These are phyloP conservation scores for Cyclotella baltica DNA, from an alignment of 108 stramenopile genomes.

Conservation along the genomic window DNA sequence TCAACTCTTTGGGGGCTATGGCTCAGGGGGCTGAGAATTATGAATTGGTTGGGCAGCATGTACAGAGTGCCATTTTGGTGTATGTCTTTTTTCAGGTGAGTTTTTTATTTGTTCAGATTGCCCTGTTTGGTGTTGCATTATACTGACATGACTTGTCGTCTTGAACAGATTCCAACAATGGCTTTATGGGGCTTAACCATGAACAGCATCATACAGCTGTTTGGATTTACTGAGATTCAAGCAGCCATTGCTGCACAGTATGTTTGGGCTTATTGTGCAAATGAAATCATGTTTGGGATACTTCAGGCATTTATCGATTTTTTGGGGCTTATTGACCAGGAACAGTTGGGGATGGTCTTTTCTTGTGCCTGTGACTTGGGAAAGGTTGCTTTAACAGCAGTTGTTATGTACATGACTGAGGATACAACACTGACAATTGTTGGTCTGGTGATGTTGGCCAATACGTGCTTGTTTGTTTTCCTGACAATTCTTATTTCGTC, in stretches of 20 bases:
- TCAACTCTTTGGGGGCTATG: conserved; percentile 44
- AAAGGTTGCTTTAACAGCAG: conserved; percentile 18
- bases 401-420: not conserved
- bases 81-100: conserved; percentile 30
- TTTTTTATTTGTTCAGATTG: too few species aligned
- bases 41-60: conserved; percentile 38
- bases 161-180: conserved; percentile 30
- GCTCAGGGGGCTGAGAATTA: conserved; percentile 47
- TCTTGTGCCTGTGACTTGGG: not conserved
- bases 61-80: conserved; percentile 20
- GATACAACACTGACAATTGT: conserved; percentile 43
- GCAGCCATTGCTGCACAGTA: conserved; percentile 22
- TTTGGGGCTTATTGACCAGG: conserved; percentile 28
- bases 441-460: conserved; percentile 27
- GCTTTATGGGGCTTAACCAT: conserved; percentile 38
- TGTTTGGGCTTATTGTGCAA: conserved; percentile 33
- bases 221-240: conserved; percentile 36
- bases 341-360: conserved; percentile 23
- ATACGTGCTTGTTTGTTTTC: conserved; percentile 27
- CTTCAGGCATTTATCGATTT: conserved; percentile 12
- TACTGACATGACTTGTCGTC: too few species aligned
- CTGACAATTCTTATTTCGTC: conserved; percentile 28
- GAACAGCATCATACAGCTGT: conserved; percentile 25
- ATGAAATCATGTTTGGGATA: conserved; percentile 16
- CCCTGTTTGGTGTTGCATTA: too few species aligned